Percentiles rank a stretch among this genome's conserved stretches.
phyloP scores from a whole-genome alignment of 352 stramenopile species.

The Phytophthora macrochlamydospora region DNA sequence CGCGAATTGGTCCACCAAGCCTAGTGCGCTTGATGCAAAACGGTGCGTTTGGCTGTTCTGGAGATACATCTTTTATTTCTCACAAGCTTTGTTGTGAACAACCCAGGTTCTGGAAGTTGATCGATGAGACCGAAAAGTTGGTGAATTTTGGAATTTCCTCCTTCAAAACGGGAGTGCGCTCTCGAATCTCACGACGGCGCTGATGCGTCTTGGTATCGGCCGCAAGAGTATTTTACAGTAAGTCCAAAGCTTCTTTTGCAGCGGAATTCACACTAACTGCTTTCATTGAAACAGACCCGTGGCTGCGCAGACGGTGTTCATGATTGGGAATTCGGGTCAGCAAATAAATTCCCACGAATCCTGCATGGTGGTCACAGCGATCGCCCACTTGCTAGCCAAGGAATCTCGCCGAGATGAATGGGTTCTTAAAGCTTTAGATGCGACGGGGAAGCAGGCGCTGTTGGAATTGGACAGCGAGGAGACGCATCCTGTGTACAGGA shows the following conservation, averaged over 20 bases:
- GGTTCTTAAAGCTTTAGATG: constrained; percentile 51
- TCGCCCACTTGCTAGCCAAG: constrained; percentile 56
- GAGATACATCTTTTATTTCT: constrained; percentile 1
- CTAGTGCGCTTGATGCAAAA: constrained; percentile 48
- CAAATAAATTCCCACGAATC: constrained; percentile 50
- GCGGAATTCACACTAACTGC: too few species aligned
- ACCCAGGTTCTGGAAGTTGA: constrained; percentile 68
- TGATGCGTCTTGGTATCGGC: constrained; percentile 65
- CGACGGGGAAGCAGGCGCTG: constrained; percentile 42
- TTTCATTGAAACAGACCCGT: constrained; percentile 34
- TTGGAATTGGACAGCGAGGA: constrained; percentile 26
- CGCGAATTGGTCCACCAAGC: constrained; percentile 30
- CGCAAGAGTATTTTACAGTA: constrained; percentile 64
- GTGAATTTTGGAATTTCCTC: constrained; percentile 70
- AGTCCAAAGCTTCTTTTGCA: constrained; percentile 7
- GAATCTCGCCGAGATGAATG: constrained; percentile 54
- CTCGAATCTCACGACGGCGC: constrained; percentile 44
- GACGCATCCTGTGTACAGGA: constrained; percentile 24
- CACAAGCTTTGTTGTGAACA: neutral
- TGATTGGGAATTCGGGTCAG: constrained; percentile 31
- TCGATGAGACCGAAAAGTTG: constrained; percentile 64
- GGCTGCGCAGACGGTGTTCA: constrained; percentile 49
- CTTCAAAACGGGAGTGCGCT: constrained; percentile 49
- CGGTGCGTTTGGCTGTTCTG: constrained; percentile 24
- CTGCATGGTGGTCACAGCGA: constrained; percentile 51